phyloP scores from a whole-genome alignment of 2,329 filamentous ascomycete species.

The Phoma sp. region DNA sequence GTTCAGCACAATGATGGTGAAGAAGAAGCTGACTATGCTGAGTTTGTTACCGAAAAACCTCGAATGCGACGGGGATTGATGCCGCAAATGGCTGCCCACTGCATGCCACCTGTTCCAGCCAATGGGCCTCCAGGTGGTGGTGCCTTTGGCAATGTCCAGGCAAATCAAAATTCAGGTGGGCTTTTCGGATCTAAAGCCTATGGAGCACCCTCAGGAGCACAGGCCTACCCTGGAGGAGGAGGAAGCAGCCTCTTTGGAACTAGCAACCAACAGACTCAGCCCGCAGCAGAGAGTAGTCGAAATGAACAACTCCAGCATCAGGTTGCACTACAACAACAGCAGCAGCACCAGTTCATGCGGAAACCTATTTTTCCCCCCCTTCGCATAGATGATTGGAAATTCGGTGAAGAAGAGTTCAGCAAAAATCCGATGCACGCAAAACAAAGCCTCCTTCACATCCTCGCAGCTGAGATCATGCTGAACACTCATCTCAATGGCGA shows the following conservation, averaged over 20 bases:
- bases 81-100: too few relatives aligned
- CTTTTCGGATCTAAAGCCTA: background rate
- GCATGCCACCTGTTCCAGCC: too few relatives aligned
- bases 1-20: constrained; percentile 37
- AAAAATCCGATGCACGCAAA: constrained; percentile 42
- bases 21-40: constrained; percentile 34
- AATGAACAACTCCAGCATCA: too few relatives aligned
- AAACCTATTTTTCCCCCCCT: too few relatives aligned
- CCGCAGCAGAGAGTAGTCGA: too few relatives aligned
- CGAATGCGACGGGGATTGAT: background rate
- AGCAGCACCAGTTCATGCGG: too few relatives aligned
- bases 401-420: constrained; percentile 7
- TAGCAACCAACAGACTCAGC: background rate
- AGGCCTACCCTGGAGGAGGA: background rate
- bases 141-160: too few relatives aligned
- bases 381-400: background rate
- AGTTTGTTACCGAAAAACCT: background rate
- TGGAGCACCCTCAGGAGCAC: background rate
- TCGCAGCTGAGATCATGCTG: constrained; percentile 40
- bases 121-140: too few relatives aligned
- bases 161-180: too few relatives aligned
- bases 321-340: too few relatives aligned
- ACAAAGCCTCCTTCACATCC: constrained; percentile 38
- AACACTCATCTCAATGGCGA: constrained; percentile 39
- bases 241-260: background rate